Percentiles rank a stretch among this genome's conserved stretches.
Conservation (phyloP, 2,329 filamentous ascomycete genomes). For the Blastomyces silverae region DNA sequence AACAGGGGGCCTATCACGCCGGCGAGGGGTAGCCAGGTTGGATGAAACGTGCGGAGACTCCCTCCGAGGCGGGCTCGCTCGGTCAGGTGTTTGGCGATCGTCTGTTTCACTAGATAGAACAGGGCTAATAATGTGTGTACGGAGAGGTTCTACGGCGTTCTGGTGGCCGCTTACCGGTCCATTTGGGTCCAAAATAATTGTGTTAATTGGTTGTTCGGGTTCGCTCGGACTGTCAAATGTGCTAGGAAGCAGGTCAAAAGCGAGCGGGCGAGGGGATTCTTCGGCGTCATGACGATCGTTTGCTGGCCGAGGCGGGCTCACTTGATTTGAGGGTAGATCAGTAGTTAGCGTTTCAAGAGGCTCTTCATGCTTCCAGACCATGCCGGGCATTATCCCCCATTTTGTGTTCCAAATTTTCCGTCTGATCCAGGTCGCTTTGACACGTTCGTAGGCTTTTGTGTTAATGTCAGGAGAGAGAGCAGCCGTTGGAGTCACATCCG, state of each 20-base stretch:
- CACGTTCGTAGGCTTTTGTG: constrained; percentile 4
- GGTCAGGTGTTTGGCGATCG: background rate
- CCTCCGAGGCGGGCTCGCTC: background rate
- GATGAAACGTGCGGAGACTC: background rate
- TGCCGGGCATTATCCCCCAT: constrained; percentile 10
- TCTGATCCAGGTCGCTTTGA: background rate
- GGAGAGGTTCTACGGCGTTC: background rate
- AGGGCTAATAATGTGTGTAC: background rate
- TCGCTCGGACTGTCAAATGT: too few relatives aligned
- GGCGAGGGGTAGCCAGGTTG: background rate
- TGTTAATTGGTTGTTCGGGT: too few relatives aligned
- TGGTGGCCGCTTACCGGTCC: background rate
- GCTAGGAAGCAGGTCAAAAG: too few relatives aligned
- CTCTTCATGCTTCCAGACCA: constrained; percentile 10
- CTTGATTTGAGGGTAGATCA: background rate
- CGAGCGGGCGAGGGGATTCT: background rate
- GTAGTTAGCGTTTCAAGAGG: background rate
- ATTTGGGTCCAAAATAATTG: background rate
- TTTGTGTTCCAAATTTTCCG: constrained; percentile 5
- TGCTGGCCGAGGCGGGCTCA: background rate
- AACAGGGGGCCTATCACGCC: background rate
- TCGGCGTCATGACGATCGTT: background rate
- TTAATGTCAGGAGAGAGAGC: background rate
- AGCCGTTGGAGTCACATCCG: background rate
- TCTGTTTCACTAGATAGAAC: background rate